Evolutionary conservation across 257 asterid genomes (phyloP).

Genomic region (Nicotiana otophora): DNA sequence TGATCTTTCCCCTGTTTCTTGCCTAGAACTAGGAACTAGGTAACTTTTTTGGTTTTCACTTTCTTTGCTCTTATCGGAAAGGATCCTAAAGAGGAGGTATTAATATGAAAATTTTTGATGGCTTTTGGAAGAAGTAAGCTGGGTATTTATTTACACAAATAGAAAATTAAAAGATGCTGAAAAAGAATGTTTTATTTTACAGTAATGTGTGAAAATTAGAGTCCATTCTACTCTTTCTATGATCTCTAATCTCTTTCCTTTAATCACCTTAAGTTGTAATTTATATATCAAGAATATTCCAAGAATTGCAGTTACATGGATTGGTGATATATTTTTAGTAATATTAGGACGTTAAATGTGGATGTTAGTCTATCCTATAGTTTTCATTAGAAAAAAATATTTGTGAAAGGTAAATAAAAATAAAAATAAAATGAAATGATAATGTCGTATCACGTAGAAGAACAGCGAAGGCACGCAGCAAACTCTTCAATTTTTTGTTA

Average conservation of each 20-base stretch:
- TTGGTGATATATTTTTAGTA: neutral
- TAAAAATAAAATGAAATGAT: neutral
- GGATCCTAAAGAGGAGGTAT: neutral
- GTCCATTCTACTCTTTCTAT: neutral
- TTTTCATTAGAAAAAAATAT: slow-evolving; percentile 18
- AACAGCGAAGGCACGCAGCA: slow-evolving; percentile 54
- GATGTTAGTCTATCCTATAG: slow-evolving; percentile 18
- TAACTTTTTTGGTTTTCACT: too few relatives aligned
- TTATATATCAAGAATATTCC: slow-evolving; percentile 22
- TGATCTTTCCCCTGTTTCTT: too few relatives aligned
- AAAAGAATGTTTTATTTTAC: slow-evolving; percentile 18
- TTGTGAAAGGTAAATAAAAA: neutral
- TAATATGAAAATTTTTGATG: slow-evolving; percentile 7
- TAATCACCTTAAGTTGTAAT: slow-evolving; percentile 6
- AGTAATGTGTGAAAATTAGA: slow-evolving; percentile 16
- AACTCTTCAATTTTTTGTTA: slow-evolving; percentile 18
- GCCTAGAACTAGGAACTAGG: too few relatives aligned
- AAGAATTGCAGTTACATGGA: slow-evolving; percentile 23
- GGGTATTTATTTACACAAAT: neutral
- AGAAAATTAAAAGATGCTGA: slow-evolving; percentile 27
- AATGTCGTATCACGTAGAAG: slow-evolving; percentile 15
- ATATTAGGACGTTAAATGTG: neutral
- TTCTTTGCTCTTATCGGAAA: too few relatives aligned
- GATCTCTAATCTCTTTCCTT: too few relatives aligned
- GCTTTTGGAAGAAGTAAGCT: neutral